Evolutionary conservation across 305 asterid genomes (phyloP).

Genomic region (Caryopteris hybrid): DNA sequence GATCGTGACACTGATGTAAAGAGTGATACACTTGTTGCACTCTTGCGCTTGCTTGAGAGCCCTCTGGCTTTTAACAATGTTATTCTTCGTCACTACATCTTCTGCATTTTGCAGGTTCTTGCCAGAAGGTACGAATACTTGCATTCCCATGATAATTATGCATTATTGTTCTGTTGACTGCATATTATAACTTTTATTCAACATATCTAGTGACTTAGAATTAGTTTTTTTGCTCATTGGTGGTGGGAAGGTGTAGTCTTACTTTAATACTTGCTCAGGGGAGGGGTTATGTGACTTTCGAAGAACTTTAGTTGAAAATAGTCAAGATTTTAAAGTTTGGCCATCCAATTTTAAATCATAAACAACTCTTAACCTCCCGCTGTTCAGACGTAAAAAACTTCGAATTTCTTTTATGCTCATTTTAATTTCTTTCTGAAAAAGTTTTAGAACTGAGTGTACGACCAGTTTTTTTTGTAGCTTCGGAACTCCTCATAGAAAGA

Average conservation of each 20-base stretch:
- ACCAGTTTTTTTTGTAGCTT: too few relatives aligned
- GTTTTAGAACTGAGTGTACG: too few relatives aligned
- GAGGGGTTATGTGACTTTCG: too few relatives aligned
- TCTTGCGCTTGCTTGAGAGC: slow-evolving; percentile 92
- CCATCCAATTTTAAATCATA: too few relatives aligned
- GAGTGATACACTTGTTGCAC: slow-evolving; percentile 75
- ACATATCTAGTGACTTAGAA: neutral
- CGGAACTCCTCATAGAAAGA: too few relatives aligned
- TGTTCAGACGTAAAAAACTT: too few relatives aligned
- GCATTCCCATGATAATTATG: slow-evolving; percentile 13
- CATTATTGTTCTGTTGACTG: neutral
- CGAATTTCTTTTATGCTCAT: too few relatives aligned
- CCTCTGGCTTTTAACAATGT: slow-evolving; percentile 80
- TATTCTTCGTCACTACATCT: slow-evolving; percentile 82
- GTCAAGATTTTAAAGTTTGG: too few relatives aligned
- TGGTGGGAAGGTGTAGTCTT: neutral
- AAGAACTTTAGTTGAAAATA: too few relatives aligned
- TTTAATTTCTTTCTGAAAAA: too few relatives aligned
- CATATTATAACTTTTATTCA: neutral
- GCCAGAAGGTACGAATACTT: slow-evolving; percentile 64
- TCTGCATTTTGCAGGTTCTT: slow-evolving; percentile 95
- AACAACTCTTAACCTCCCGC: too few relatives aligned
- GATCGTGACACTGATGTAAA: slow-evolving; percentile 56
- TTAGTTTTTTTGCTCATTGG: slow-evolving; percentile 4
- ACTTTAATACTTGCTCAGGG: slow-evolving; percentile 1